Base-by-base conservation (phyloP, 2,329 filamentous ascomycete genomes). In the Sclerotinia subarctica region DNA sequence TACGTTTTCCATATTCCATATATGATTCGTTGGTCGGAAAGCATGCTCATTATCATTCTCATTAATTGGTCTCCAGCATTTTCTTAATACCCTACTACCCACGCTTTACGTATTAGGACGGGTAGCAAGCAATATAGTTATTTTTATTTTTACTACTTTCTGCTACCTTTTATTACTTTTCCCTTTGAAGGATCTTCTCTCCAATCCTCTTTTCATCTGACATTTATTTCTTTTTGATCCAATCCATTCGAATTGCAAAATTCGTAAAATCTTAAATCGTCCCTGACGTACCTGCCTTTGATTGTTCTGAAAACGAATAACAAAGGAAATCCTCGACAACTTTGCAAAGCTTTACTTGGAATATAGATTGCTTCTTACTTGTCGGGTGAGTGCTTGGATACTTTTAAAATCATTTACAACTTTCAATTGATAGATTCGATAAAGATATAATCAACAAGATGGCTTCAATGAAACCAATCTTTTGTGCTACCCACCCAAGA, bases 401-500 rank as follows among this genome's bases (percentile, higher is more conserved):
- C 44, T 49, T 32, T 49, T 10, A 38, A 35, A 5, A 46, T 44
- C 24, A 63, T 51, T 44, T n/a, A 46, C 49, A 21, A 38, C 47
- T 35, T 42, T 42, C 47, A 52, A 54, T 32, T 52, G n/a, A 62
- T 62, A 53, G 17, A 54, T 63, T 44, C 26, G 56, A 49, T 5
- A 59, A 46, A 29, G 21, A 54, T 46, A 56, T 49, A 66, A 46
- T 66, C 69, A 66, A 67, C 74, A 83, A 72, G 73, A 94, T 93
- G 90, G 44, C 59, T 68, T 88, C 90, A 74, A 85, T 82, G 78
- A 95, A 89, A 77, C 90, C 92, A 51, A 92, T 98, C 79, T 98
- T 98, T 79, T 89, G 95, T 76, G 93, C 90, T 68, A 98, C 95
- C 75, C 94, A 98, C 80, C 95, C 95, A 47, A 86, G 95, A 80